A percentile compares a stretch with the other conserved stretches of the same genome.
These are phyloP conservation scores for Thermothelomyces thermophilus DNA, from an alignment of 2,329 filamentous ascomycete genomes.

Conservation along the genomic window DNA sequence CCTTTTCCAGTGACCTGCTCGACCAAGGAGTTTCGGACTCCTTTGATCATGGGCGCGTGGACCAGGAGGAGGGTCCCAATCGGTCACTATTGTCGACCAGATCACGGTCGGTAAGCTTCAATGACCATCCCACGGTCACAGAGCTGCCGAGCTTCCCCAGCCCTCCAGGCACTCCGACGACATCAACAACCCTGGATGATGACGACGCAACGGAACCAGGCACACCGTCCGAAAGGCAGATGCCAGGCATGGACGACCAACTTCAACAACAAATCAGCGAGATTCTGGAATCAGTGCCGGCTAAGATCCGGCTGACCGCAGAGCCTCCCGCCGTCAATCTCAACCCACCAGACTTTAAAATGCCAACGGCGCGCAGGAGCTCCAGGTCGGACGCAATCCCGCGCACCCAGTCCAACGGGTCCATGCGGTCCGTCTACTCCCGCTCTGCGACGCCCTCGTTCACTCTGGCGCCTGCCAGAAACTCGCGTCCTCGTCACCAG, in stretches of 20 bases:
- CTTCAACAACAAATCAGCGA: slow-evolving; percentile 74
- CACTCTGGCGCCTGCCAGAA: slow-evolving; percentile 59
- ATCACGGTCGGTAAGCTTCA: slow-evolving; percentile 37
- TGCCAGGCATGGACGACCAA: slow-evolving; percentile 53
- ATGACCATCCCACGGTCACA: slow-evolving; percentile 40
- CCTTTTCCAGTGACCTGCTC: slow-evolving; percentile 36
- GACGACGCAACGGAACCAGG: slow-evolving; percentile 36
- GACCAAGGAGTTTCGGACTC: slow-evolving; percentile 42
- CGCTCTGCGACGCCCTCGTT: slow-evolving; percentile 60
- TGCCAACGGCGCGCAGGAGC: slow-evolving; percentile 35
- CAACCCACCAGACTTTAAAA: slow-evolving; percentile 52
- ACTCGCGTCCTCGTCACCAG: slow-evolving; percentile 40
- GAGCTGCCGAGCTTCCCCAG: slow-evolving; percentile 38
- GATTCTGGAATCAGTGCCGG: slow-evolving; percentile 70
- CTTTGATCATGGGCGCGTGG: slow-evolving; percentile 29
- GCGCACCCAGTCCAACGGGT: slow-evolving; percentile 45
- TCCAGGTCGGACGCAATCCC: slow-evolving; percentile 37
- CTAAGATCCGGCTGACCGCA: slow-evolving; percentile 66
- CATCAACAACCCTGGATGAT: slow-evolving; percentile 42
- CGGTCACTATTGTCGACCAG: slow-evolving; percentile 36
- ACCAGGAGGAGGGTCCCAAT: slow-evolving; percentile 39
- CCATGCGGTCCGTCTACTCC: slow-evolving; percentile 35
- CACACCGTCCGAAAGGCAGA: slow-evolving; percentile 32
- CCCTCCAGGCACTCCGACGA: slow-evolving; percentile 37
- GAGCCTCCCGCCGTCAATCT: slow-evolving; percentile 43